Percentiles rank a stretch among this genome's conserved stretches.
Evolutionary conservation across 768 basidiomycete species (phyloP).

Genomic region (Amanita exitialis): DNA sequence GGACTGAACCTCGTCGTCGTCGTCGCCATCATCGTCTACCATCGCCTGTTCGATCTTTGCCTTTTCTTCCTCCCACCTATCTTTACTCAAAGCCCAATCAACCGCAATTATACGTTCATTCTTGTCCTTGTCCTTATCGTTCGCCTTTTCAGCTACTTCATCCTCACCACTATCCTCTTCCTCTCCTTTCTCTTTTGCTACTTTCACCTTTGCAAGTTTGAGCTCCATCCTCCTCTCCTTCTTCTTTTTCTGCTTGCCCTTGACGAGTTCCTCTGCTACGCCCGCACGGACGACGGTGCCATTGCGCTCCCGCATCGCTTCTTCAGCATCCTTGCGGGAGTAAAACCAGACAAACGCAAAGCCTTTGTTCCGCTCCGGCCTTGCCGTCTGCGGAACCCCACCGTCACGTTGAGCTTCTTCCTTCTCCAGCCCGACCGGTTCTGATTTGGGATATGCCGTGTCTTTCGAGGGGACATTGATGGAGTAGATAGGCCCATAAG

Average conservation of each 20-base stretch:
- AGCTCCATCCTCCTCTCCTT: conserved; percentile 48
- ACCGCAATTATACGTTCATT: conserved; percentile 73
- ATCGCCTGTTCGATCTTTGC: conserved; percentile 32
- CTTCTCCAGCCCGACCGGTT: conserved; percentile 16
- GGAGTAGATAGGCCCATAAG: conserved; percentile 79
- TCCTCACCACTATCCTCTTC: conserved; percentile 25
- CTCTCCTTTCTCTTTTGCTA: conserved; percentile 15
- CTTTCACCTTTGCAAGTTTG: conserved; percentile 27
- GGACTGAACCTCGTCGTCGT: conserved; percentile 15
- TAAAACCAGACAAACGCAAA: conserved; percentile 97
- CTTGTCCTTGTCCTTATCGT: conserved; percentile 23
- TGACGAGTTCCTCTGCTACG: conserved; percentile 41
- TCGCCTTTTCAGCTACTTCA: conserved; percentile 18
- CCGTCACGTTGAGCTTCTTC: conserved; percentile 9
- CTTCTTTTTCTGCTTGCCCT: conserved; percentile 61
- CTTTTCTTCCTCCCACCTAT: conserved; percentile 80
- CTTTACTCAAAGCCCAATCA: conserved; percentile 94
- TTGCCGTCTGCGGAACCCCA: not conserved
- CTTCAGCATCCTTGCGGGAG: conserved; percentile 74
- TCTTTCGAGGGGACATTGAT: conserved; percentile 62
- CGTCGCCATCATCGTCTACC: conserved; percentile 16
- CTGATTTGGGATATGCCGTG: conserved; percentile 8
- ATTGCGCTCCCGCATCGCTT: conserved; percentile 72
- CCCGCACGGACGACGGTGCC: conserved; percentile 62
- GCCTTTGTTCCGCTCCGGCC: conserved; percentile 40